phyloP scores from a whole-genome alignment of 2,329 filamentous ascomycete species.

The Cordyceps fumosorosea region DNA sequence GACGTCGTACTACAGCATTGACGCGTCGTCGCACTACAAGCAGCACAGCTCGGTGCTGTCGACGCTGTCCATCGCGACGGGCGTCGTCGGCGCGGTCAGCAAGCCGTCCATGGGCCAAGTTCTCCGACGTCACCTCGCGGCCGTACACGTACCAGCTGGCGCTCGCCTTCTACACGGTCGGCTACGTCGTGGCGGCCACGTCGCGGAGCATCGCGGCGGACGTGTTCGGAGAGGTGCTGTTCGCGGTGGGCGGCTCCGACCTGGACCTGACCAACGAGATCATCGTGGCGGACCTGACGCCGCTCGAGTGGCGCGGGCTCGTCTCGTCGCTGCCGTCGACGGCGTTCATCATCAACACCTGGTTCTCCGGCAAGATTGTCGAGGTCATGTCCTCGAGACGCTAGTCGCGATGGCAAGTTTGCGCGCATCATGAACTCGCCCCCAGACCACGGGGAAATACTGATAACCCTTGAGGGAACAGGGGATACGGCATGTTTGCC shows the following conservation, averaged over 20 bases:
- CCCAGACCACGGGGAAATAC: neutral
- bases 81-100: constrained; percentile 42
- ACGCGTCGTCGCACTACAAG: constrained; percentile 23
- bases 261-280: constrained; percentile 55
- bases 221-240: constrained; percentile 50
- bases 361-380: constrained; percentile 34
- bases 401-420: constrained; percentile 22
- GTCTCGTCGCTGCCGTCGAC: constrained; percentile 28
- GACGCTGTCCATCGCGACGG: constrained; percentile 24
- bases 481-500: constrained; percentile 57
- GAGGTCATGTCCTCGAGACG: constrained; percentile 28
- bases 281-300: constrained; percentile 56
- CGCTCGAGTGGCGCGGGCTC: constrained; percentile 33
- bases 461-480: constrained; percentile 28
- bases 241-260: constrained; percentile 51
- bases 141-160: constrained; percentile 53
- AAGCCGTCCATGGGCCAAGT: constrained; percentile 56
- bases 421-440: no score
- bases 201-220: constrained; percentile 46
- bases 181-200: constrained; percentile 52
- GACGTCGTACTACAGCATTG: constrained; percentile 24
- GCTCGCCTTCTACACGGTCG: constrained; percentile 46
- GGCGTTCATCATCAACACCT: constrained; percentile 31
- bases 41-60: constrained; percentile 24
- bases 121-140: constrained; percentile 55